Percentiles rank a stretch among this genome's conserved stretches.
Evolutionary conservation across 306 rosid genomes (phyloP).

Genomic region (Delonix regia): DNA sequence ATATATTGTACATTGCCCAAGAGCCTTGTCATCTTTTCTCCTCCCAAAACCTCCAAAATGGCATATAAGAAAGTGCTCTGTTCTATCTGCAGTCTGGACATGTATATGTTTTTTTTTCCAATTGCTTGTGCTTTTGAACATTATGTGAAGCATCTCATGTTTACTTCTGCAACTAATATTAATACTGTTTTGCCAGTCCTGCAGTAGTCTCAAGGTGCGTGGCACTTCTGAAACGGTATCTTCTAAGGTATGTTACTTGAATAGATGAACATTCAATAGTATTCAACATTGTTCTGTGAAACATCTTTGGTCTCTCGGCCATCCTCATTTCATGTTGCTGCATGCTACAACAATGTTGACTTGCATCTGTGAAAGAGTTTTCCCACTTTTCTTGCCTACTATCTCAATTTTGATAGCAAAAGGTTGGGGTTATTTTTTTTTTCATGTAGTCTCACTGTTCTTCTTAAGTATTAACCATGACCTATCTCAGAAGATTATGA

Average conservation of each 20-base stretch:
- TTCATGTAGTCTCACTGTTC: neutral
- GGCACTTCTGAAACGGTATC: conserved; percentile 91
- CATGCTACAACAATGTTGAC: neutral
- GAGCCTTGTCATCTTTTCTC: neutral
- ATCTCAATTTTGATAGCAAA: neutral
- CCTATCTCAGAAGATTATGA: conserved; percentile 2
- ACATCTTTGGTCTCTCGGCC: conserved; percentile 17
- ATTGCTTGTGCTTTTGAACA: conserved; percentile 33
- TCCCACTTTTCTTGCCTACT: conserved; percentile 8
- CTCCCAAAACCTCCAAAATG: neutral
- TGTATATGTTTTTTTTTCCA: conserved; percentile 17
- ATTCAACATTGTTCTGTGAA: conserved; percentile 17
- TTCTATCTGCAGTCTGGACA: neutral
- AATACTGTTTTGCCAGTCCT: conserved; percentile 70
- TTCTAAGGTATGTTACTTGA: conserved; percentile 73
- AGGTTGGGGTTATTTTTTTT: neutral
- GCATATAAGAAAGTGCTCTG: neutral
- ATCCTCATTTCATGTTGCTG: conserved; percentile 8
- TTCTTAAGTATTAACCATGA: conserved; percentile 10
- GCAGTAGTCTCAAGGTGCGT: conserved; percentile 97
- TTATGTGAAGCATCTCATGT: conserved; percentile 1
- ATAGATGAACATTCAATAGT: conserved; percentile 28
- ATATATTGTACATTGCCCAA: neutral
- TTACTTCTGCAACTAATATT: conserved; percentile 40
- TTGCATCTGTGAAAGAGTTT: neutral